These are phyloP conservation scores for Pythium pectinolyticum DNA, from an alignment of 352 stramenopile genomes.

Conservation along the genomic window DNA sequence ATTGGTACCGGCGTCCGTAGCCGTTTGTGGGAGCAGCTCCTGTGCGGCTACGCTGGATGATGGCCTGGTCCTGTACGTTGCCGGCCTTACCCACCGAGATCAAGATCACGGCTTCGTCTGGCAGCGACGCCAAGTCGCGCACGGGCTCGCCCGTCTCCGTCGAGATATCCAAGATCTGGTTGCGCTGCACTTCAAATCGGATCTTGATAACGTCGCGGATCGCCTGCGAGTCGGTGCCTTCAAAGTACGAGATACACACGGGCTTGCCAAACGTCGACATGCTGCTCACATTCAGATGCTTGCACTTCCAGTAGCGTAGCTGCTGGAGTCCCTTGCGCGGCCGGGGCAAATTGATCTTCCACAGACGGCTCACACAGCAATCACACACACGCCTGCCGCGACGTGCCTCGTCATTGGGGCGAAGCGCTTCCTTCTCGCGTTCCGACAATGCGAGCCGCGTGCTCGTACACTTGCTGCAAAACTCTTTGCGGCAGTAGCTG, in stretches of 20 bases:
- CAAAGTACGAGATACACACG: slow-evolving; percentile 80
- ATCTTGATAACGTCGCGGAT: slow-evolving; percentile 79
- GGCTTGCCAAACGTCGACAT: slow-evolving; percentile 75
- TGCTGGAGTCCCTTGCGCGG: slow-evolving; percentile 62
- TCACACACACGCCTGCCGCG: slow-evolving; percentile 71
- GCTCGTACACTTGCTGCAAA: slow-evolving; percentile 83
- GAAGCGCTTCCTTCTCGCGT: slow-evolving; percentile 50
- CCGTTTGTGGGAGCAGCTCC: slow-evolving; percentile 27
- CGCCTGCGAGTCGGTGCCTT: slow-evolving; percentile 69
- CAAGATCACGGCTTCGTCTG: slow-evolving; percentile 66
- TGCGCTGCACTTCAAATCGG: slow-evolving; percentile 71
- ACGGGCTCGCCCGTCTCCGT: slow-evolving; percentile 69
- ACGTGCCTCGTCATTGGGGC: slow-evolving; percentile 46
- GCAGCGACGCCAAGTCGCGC: slow-evolving; percentile 46
- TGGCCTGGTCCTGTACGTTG: slow-evolving; percentile 65
- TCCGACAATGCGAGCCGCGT: slow-evolving; percentile 65
- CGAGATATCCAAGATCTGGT: slow-evolving; percentile 80
- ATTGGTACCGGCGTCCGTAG: slow-evolving; percentile 23
- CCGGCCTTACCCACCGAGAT: slow-evolving; percentile 77
- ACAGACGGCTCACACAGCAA: slow-evolving; percentile 71
- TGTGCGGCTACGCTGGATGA: slow-evolving; percentile 22
- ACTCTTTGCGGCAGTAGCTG: slow-evolving; percentile 75
- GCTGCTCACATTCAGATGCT: slow-evolving; percentile 78
- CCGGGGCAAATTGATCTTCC: slow-evolving; percentile 80
- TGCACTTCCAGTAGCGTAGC: slow-evolving; percentile 43